Evolutionary conservation across 805 yeast genomes (phyloP).

Genomic region (Nematodospora valgi): DNA sequence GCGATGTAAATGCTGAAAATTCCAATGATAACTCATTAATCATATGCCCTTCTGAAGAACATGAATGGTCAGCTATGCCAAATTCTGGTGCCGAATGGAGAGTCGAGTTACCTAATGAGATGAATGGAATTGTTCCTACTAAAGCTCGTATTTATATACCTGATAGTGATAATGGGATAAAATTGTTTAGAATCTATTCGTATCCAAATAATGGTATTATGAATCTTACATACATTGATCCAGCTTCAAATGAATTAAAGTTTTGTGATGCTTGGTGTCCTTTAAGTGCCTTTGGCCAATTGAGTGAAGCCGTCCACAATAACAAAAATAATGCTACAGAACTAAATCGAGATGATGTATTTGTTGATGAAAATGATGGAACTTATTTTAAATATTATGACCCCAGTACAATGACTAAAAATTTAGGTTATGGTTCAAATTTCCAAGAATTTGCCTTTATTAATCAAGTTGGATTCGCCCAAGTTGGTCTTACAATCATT

Average conservation of each 20-base stretch:
- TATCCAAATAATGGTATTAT: conserved; percentile 83
- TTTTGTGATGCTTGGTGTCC: conserved; percentile 93
- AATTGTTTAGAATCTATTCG: conserved; percentile 69
- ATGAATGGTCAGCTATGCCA: conserved; percentile 51
- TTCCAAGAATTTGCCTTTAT: conserved; percentile 83
- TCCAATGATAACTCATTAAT: conserved; percentile 29
- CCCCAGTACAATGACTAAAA: conserved; percentile 28
- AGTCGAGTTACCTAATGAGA: conserved; percentile 52
- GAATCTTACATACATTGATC: conserved; percentile 86
- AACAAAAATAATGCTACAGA: conserved; percentile 25
- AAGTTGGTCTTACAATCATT: conserved; percentile 60
- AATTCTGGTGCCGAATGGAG: conserved; percentile 62
- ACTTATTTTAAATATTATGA: conserved; percentile 34
- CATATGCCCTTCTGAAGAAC: conserved; percentile 55
- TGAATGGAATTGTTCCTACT: conserved; percentile 55
- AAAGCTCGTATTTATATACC: conserved; percentile 73
- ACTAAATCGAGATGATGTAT: conserved; percentile 18
- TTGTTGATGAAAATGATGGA: conserved; percentile 32
- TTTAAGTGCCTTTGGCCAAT: conserved; percentile 39
- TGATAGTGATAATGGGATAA: conserved; percentile 45
- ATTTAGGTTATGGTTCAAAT: conserved; percentile 41
- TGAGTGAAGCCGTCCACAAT: conserved; percentile 25
- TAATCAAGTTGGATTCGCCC: conserved; percentile 57
- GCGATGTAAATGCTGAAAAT: conserved; percentile 41
- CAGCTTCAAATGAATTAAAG: conserved; percentile 50